Conservation (phyloP, 768 basidiomycete genomes). For the Multifurca ochricompacta region DNA sequence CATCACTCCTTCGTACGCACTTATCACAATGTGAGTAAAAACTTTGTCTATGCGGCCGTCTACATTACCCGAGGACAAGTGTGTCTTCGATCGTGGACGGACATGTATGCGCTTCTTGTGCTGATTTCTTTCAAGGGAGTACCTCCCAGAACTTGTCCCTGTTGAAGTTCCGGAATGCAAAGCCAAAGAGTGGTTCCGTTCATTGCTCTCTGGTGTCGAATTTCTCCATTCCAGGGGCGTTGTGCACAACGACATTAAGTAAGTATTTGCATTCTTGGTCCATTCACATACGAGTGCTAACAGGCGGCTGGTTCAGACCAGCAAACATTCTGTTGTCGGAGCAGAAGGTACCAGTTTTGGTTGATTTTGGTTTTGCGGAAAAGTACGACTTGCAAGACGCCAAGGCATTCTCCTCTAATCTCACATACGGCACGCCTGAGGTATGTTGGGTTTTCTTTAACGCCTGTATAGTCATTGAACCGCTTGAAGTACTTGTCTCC, state of each 20-base stretch:
- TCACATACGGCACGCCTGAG: constrained; percentile 89
- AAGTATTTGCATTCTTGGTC: constrained; percentile 26
- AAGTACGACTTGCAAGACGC: constrained; percentile 58
- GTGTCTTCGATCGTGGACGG: too few relatives aligned
- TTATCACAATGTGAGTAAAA: constrained; percentile 78
- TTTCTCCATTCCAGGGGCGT: constrained; percentile 80
- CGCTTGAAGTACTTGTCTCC: constrained; percentile 77
- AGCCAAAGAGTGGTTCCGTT: constrained; percentile 76
- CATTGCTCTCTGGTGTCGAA: constrained; percentile 72
- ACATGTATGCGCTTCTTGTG: not conserved
- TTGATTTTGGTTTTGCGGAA: constrained; percentile 96
- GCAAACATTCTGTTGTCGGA: constrained; percentile 86
- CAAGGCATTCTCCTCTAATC: constrained; percentile 72
- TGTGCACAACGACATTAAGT: constrained; percentile 95
- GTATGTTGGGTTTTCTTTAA: constrained; percentile 31
- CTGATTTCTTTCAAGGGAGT: constrained; percentile 52
- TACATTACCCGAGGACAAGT: not conserved
- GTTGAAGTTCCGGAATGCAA: constrained; percentile 78
- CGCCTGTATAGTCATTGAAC: not conserved
- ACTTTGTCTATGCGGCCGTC: not conserved
- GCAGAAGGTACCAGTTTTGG: constrained; percentile 75
- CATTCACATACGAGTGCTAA: constrained; percentile 1
- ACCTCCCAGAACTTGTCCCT: constrained; percentile 76
- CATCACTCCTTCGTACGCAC: constrained; percentile 82
- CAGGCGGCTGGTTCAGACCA: constrained; percentile 42